These are phyloP conservation scores for Beauveria scarabaeidicola DNA, from an alignment of 2,329 filamentous ascomycete species.

Conservation along the genomic window DNA sequence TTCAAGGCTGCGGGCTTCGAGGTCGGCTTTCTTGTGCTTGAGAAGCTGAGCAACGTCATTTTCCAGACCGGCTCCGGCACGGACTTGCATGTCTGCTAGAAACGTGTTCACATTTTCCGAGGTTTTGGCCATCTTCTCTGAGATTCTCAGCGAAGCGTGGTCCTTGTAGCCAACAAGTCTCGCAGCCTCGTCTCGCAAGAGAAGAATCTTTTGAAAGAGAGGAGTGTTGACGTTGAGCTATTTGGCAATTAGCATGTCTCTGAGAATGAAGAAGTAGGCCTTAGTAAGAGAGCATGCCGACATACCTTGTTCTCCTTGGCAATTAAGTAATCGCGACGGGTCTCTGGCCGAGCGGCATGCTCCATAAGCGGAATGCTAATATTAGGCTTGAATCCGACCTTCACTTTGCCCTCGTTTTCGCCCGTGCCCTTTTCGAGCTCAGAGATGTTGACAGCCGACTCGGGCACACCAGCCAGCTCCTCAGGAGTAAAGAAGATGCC, in stretches of 20 bases:
- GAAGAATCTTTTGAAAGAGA: constrained; percentile 66
- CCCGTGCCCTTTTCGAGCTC: constrained; percentile 62
- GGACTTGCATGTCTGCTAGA: constrained; percentile 58
- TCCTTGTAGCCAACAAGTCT: constrained; percentile 68
- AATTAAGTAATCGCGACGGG: constrained; percentile 60
- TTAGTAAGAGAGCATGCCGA: neutral
- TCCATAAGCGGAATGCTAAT: constrained; percentile 72
- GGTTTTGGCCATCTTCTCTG: constrained; percentile 80
- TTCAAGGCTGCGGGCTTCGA: constrained; percentile 48
- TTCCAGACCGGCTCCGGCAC: constrained; percentile 58
- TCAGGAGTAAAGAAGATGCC: constrained; percentile 68
- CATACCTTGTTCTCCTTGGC: constrained; percentile 69
- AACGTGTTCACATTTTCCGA: constrained; percentile 65
- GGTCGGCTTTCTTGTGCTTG: constrained; percentile 64
- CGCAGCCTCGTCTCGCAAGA: constrained; percentile 70
- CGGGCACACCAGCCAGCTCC: constrained; percentile 66
- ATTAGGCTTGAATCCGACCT: constrained; percentile 75
- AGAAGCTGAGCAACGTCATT: constrained; percentile 65
- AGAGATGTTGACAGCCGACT: constrained; percentile 56
- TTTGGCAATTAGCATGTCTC: neutral
- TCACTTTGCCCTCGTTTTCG: constrained; percentile 65
- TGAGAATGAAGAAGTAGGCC: too few relatives aligned
- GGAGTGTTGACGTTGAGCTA: constrained; percentile 60
- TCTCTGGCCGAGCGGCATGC: constrained; percentile 63
- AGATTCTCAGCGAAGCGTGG: constrained; percentile 66